These are phyloP conservation scores for Salvia sclarea DNA, from an alignment of 305 asterid species.

Conservation along the genomic window DNA sequence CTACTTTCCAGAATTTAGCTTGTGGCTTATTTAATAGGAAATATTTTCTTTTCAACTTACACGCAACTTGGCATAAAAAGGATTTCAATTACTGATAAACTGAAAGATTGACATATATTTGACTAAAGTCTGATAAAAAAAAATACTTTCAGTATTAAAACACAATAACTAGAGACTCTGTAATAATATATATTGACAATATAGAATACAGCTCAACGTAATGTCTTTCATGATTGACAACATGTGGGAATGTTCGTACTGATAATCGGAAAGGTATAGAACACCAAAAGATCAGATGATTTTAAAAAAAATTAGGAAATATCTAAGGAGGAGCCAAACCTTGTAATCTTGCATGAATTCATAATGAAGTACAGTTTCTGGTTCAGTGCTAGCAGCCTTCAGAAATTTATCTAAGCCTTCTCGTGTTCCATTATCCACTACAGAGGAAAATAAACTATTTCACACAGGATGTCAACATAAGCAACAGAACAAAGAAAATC, in stretches of 20 bases:
- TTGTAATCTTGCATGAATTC: conserved; percentile 99
- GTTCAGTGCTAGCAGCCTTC: conserved; percentile 97
- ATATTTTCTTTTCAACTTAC: neutral
- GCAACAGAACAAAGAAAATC: conserved; percentile 13
- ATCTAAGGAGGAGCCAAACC: conserved; percentile 45
- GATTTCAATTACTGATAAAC: neutral
- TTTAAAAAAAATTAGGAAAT: neutral
- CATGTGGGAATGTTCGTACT: neutral
- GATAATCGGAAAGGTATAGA: conserved; percentile 7
- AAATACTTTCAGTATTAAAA: neutral
- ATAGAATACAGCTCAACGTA: neutral
- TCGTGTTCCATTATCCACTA: conserved; percentile 95
- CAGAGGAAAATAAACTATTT: conserved; percentile 26
- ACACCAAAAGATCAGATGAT: neutral
- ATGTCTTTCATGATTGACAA: neutral
- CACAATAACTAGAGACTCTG: neutral
- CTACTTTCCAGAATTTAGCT: conserved; percentile 17
- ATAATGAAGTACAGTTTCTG: conserved; percentile 96
- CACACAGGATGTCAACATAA: conserved; percentile 10
- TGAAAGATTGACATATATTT: neutral
- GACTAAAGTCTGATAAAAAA: conserved; percentile 5
- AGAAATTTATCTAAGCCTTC: conserved; percentile 94
- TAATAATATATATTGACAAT: neutral
- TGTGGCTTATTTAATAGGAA: neutral
- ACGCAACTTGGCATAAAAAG: neutral